These are phyloP conservation scores for Vanrija sp. DNA, from an alignment of 1,284 basidiomycete genomes.

Conservation along the genomic window DNA sequence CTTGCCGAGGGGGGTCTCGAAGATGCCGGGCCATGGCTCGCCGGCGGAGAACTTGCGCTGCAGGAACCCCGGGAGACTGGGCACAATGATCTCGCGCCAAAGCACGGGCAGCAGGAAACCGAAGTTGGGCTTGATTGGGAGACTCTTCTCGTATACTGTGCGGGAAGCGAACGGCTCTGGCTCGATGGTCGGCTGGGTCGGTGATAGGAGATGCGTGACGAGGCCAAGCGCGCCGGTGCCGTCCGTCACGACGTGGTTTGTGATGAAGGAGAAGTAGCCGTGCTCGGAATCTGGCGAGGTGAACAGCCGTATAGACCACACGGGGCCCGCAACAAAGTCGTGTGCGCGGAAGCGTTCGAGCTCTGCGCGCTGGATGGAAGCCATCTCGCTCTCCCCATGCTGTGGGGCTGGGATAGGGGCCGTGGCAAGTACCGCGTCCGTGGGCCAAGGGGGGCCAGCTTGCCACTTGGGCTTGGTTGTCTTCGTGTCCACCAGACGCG, in stretches of 20 bases:
- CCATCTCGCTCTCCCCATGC: not conserved
- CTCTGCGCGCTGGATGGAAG: not conserved
- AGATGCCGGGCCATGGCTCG: conserved; percentile 28
- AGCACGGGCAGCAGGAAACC: conserved; percentile 25
- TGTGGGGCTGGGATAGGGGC: not conserved
- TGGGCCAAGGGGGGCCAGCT: not conserved
- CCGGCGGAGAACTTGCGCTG: conserved; percentile 17
- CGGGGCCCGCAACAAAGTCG: not conserved
- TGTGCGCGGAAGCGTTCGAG: conserved; percentile 1
- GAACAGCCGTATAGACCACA: too few relatives aligned
- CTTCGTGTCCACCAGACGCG: not conserved
- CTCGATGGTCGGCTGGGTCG: not conserved
- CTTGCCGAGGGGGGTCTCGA: conserved; percentile 3
- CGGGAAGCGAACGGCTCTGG: not conserved
- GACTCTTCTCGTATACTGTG: conserved; percentile 24
- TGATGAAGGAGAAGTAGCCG: not conserved
- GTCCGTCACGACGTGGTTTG: not conserved
- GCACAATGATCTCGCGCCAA: conserved; percentile 31
- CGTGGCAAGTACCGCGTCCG: not conserved
- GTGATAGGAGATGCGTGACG: not conserved
- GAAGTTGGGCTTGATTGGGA: conserved; percentile 21
- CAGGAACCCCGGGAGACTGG: conserved; percentile 30
- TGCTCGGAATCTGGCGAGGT: too few relatives aligned
- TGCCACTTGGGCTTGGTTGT: conserved; percentile 9
- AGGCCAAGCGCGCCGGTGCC: not conserved